Evolutionary conservation across 164 flowering plant genomes (phyloP), one percentile per base, ranked within the genome.

Genomic region (Chloranthus sessilifolius): DNA sequence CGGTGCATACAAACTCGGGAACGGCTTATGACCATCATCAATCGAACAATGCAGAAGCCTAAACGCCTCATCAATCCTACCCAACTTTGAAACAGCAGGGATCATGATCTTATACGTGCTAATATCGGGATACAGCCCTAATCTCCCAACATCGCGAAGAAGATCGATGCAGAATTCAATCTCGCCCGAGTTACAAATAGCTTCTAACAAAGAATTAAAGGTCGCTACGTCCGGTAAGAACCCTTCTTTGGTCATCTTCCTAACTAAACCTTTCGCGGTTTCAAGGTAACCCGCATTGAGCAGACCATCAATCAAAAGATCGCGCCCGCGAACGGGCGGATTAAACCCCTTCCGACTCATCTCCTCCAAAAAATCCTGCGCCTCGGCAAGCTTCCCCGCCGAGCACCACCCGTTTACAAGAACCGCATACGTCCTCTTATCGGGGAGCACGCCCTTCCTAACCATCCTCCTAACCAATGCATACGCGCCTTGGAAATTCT

Each of bases 361-460:
- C 67, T 92, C 96, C 74, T 79, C 85, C 43, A 92, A 46, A 59
- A 92, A 88, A 27, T 69, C 74, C 63, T 76, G 85, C 1, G 98
- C 98, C 66, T 92, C 96, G 33, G 57, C 68, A 70, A 88, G 66
- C 62, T 86, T 92, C 63, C 98, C 96, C 0, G 81, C 74, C 0
- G 80, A 72, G 56, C 98, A 88, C 96, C 96, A 92, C 2, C 74
- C 95, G 46, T 80, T 82, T 3, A 92, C 95, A n/a, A 92, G 84
- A 36, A 82, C 41, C 0, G 83, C 36, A 43, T 65, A 92, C 1
- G 91, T 88, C 61, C 56, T 56, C 74, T 78, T 83, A 59, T 92
- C 81, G 0, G 98, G 96, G 14, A 30, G 57, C 1, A 53, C 59
- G 0, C 94, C 94, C 52, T 81, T 85, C 26, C 91, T 46, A 14